Percentiles rank a stretch among this genome's conserved stretches.
Conservation (phyloP, 192 early-diverging fungal species). For the Podila minutissima region DNA sequence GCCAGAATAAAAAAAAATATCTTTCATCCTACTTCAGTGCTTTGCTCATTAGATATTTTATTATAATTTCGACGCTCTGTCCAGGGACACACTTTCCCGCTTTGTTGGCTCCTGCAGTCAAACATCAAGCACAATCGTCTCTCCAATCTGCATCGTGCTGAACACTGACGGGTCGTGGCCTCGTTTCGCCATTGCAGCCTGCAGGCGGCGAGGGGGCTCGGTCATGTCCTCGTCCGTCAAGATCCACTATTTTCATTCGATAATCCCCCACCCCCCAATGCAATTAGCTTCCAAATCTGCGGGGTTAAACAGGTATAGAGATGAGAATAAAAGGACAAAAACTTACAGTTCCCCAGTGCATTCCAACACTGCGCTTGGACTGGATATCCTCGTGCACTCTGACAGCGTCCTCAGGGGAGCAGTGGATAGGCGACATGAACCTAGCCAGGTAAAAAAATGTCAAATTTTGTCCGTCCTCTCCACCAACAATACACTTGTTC, state of each 20-base stretch:
- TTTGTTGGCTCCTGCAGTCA: background rate
- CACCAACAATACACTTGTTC: background rate
- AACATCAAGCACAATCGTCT: constrained; percentile 48
- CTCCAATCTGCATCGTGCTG: constrained; percentile 60
- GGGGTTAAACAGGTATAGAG: too few relatives aligned
- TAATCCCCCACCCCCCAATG: too few relatives aligned
- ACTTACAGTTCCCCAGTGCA: constrained; percentile 86
- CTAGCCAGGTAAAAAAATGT: background rate
- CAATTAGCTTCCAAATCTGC: background rate
- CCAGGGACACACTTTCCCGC: background rate
- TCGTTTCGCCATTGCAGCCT: constrained; percentile 59
- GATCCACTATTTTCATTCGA: constrained; percentile 55
- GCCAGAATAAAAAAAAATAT: constrained; percentile 3
- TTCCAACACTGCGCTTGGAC: constrained; percentile 73
- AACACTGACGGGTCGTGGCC: constrained; percentile 61
- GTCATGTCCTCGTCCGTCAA: constrained; percentile 75
- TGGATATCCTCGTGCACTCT: constrained; percentile 79
- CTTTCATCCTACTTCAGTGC: too few relatives aligned
- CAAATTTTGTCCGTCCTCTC: too few relatives aligned
- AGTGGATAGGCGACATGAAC: constrained; percentile 81
- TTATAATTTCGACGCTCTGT: background rate
- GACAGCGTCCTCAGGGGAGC: constrained; percentile 83
- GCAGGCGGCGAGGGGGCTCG: constrained; percentile 74
- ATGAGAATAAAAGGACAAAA: background rate
- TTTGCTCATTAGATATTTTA: background rate